Evolutionary conservation across 2,329 filamentous ascomycete genomes (phyloP), one percentile per base, ranked within the genome.

Genomic region (Myrmaecium sp.): DNA sequence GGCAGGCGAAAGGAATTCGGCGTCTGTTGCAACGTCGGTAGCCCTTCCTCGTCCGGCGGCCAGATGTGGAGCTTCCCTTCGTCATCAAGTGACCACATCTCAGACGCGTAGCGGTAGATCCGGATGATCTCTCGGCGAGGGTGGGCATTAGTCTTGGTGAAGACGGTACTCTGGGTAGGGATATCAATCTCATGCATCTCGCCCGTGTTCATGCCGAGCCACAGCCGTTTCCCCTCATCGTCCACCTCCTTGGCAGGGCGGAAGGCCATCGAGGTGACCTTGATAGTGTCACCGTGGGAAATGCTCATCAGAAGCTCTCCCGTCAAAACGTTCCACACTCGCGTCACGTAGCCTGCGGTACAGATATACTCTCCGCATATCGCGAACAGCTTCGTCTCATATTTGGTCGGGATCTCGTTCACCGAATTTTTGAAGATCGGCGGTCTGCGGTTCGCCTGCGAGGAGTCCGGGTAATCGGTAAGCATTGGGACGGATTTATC

Each of bases 21-120:
- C 29, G 68, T 75, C 30, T 72, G 69, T 30, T 71, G 66, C 16
- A 95, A 54, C 33, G 71, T 86, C 1, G 84, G 83, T 15, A 74
- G 64, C 1, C 77, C 74, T 5, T 68, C 68, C n/a, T 69, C 63
- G 40, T 83, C 79, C 4, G 84, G 74, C 2, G 70, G 73, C 89
- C 89, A 98, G 4, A 95, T 68, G 37, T 82, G 73, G 9, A 98
- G 57, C 23, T 77, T 79, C 7, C 89, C 89, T 24, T 77, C 72
- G 36, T 94, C 84, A 46, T 95, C 89, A 25, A 98, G 51, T 0
- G 84, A 84, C 89, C 89, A 98, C 47, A 98, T 69, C 42, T 94
- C 80, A 37, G 82, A 81, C 34, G 71, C 75, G 48, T 91, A 77
- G 20, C 89, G 72, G 44, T 81, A 77, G 21, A 98, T 92, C 40